phyloP scores from a whole-genome alignment of 2,329 filamentous ascomycete genomes.

The Graphiopsis chlorocephala region DNA sequence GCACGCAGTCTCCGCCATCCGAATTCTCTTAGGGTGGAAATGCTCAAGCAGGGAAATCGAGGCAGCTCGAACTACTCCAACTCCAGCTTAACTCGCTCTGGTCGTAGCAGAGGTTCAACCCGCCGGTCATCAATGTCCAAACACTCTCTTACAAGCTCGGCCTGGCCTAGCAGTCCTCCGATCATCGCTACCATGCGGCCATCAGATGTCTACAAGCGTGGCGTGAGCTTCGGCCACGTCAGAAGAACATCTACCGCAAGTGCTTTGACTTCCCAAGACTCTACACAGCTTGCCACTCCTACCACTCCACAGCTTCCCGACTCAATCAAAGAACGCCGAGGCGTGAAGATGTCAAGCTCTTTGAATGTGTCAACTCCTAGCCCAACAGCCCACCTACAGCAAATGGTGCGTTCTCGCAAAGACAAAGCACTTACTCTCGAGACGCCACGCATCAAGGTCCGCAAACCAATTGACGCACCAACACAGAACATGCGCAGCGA shows the following conservation, averaged over 20 bases:
- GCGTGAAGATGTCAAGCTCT: not conserved
- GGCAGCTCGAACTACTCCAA: slow-evolving; percentile 31
- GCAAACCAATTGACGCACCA: slow-evolving; percentile 43
- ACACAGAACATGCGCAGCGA: slow-evolving; percentile 68
- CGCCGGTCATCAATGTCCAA: slow-evolving; percentile 36
- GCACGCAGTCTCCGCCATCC: slow-evolving; percentile 40
- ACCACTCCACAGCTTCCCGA: slow-evolving; percentile 28
- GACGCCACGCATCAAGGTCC: slow-evolving; percentile 33
- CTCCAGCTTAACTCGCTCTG: slow-evolving; percentile 34
- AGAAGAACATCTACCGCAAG: slow-evolving; percentile 46
- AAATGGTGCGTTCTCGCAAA: slow-evolving; percentile 35
- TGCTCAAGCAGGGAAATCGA: slow-evolving; percentile 32
- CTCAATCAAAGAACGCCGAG: slow-evolving; percentile 6
- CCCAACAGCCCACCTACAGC: slow-evolving; percentile 30
- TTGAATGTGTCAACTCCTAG: slow-evolving; percentile 25
- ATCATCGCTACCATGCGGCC: slow-evolving; percentile 46
- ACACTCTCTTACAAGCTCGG: slow-evolving; percentile 46
- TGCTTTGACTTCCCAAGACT: slow-evolving; percentile 36
- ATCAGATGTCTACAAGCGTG: slow-evolving; percentile 55
- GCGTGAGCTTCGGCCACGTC: slow-evolving; percentile 62
- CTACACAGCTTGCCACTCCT: slow-evolving; percentile 25
- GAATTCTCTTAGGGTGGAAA: slow-evolving; percentile 42
- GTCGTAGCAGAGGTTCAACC: slow-evolving; percentile 33
- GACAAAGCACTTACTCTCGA: slow-evolving; percentile 29
- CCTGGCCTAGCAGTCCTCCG: slow-evolving; percentile 49